Conservation (phyloP, 768 basidiomycete species). For the Tulasnella sp. region DNA sequence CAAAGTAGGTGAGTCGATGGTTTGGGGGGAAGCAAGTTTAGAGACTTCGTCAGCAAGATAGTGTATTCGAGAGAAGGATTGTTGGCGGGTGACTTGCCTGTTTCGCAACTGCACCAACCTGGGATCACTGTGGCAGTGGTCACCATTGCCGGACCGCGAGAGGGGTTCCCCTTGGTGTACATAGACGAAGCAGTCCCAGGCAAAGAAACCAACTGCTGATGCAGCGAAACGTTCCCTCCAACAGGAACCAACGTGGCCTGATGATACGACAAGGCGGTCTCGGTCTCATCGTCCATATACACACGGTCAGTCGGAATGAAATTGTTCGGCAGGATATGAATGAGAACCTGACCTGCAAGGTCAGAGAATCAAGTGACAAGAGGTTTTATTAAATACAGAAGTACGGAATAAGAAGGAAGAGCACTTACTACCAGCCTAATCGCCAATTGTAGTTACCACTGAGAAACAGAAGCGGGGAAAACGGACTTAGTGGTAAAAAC, state of each 20-base stretch:
- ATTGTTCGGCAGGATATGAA: no score
- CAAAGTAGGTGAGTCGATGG: not conserved
- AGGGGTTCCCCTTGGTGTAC: not conserved
- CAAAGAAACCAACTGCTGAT: not conserved
- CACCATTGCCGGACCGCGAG: slow-evolving; percentile 16
- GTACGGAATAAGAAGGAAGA: no score
- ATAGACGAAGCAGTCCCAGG: not conserved
- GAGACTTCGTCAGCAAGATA: not conserved
- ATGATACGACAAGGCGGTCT: slow-evolving; percentile 12
- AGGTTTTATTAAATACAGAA: no score
- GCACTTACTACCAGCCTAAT: no score
- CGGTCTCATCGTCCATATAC: not conserved
- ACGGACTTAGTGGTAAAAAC: no score
- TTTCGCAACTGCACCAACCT: not conserved
- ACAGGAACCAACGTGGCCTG: slow-evolving; percentile 7
- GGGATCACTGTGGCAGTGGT: not conserved
- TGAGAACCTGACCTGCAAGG: no score
- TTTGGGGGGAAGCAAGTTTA: not conserved
- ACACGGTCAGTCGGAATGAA: no score
- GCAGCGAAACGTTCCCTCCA: slow-evolving; percentile 13
- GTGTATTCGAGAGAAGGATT: not conserved
- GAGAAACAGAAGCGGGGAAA: no score
- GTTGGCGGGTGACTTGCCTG: not conserved
- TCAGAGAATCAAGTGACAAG: no score
- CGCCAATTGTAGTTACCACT: no score